Conservation (phyloP, 106 monocot genomes). For the Platanthera guangdongensis region DNA sequence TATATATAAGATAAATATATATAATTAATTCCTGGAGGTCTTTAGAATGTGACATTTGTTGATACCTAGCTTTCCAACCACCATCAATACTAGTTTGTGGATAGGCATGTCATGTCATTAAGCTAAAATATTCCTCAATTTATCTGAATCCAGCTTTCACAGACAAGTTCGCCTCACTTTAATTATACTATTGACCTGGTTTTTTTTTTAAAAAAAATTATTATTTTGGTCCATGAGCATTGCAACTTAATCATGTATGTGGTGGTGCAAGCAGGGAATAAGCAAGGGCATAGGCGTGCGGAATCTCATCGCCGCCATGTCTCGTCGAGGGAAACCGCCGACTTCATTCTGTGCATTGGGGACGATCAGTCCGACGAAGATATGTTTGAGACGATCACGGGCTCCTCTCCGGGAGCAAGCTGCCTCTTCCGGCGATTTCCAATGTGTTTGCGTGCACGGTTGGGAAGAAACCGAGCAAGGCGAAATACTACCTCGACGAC, state of each 20-base stretch:
- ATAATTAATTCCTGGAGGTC: too few relatives aligned
- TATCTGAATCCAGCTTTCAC: neutral
- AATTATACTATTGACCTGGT: neutral
- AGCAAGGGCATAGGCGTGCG: slow-evolving; percentile 47
- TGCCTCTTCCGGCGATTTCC: slow-evolving; percentile 25
- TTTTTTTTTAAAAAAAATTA: neutral
- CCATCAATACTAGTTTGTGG: neutral
- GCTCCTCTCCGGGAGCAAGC: slow-evolving; percentile 18
- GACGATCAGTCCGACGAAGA: slow-evolving; percentile 88
- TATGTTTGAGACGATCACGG: slow-evolving; percentile 76
- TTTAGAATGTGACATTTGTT: too few relatives aligned
- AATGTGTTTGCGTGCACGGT: slow-evolving; percentile 84
- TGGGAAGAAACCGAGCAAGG: slow-evolving; percentile 86
- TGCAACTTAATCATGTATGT: neutral
- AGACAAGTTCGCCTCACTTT: neutral
- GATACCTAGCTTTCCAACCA: too few relatives aligned
- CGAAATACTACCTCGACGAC: slow-evolving; percentile 81
- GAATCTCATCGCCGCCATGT: slow-evolving; percentile 43
- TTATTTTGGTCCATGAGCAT: neutral
- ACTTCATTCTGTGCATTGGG: slow-evolving; percentile 73
- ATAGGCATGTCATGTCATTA: neutral
- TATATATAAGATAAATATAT: too few relatives aligned
- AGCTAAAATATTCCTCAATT: neutral
- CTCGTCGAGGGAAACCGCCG: slow-evolving; percentile 25
- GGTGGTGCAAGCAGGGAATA: slow-evolving; percentile 46